A percentile compares a stretch with the other conserved stretches of the same genome.
Evolutionary conservation across 202 grass and related monocot genomes (phyloP).

Genomic region (Hordeum pubiflorum): DNA sequence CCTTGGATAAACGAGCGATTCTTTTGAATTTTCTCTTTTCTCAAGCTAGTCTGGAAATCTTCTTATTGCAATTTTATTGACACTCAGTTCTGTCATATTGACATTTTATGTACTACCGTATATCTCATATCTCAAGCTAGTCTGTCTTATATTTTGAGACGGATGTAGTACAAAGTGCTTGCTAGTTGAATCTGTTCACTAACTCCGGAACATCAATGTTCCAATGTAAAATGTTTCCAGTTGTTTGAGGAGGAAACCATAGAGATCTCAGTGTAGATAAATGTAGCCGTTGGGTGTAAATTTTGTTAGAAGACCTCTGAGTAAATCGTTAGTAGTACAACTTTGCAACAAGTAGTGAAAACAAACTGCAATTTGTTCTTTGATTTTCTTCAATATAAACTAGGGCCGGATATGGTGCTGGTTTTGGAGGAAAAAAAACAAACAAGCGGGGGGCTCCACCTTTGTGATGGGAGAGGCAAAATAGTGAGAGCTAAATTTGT

Average conservation of each 20-base stretch:
- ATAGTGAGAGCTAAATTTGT: too few species aligned
- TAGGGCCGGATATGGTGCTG: too few species aligned
- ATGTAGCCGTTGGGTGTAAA: neutral
- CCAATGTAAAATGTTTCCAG: neutral
- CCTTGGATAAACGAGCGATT: neutral
- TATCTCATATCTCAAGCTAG: neutral
- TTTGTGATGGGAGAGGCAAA: too few species aligned
- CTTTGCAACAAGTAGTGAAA: too few species aligned
- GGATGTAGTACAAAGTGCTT: neutral
- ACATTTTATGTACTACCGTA: neutral
- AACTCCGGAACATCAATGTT: neutral
- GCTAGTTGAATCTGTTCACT: neutral
- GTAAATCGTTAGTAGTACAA: neutral
- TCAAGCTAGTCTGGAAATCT: neutral
- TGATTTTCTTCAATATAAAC: too few species aligned
- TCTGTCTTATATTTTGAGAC: neutral
- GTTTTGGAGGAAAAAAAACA: too few species aligned
- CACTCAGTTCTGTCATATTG: neutral
- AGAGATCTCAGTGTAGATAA: neutral
- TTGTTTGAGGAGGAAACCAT: neutral
- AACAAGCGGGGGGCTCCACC: too few species aligned
- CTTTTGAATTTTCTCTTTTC: neutral
- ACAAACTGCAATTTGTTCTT: too few species aligned
- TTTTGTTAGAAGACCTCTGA: neutral
- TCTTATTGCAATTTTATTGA: neutral